Conservation (phyloP, 805 yeast species). For the Wickerhamomyces xylosicus region DNA sequence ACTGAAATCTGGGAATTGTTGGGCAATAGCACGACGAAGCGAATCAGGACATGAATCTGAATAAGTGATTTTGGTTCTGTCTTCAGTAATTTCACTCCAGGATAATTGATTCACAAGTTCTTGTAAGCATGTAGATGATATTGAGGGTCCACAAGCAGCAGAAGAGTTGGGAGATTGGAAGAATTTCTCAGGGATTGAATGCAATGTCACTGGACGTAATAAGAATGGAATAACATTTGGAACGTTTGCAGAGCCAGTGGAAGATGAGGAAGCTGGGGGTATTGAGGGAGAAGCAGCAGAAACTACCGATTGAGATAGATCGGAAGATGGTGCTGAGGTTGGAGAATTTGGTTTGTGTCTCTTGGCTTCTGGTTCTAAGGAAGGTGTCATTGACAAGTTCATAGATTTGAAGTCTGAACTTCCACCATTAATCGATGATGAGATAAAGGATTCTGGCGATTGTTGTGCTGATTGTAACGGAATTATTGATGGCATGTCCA, state of each 20-base stretch:
- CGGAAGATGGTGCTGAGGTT: conserved; percentile 1
- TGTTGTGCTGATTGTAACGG: neutral
- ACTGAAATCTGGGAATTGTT: conserved; percentile 18
- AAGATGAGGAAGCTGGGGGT: conserved; percentile 21
- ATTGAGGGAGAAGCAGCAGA: conserved; percentile 5
- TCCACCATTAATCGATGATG: neutral
- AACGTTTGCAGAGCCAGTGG: conserved; percentile 21
- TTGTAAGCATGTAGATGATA: too few relatives aligned
- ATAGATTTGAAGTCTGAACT: too few relatives aligned
- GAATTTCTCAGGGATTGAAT: conserved; percentile 49
- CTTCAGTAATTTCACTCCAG: too few relatives aligned
- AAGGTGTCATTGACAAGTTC: conserved; percentile 1
- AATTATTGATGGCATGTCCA: too few relatives aligned
- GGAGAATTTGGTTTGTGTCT: conserved; percentile 8
- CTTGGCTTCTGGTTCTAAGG: conserved; percentile 12
- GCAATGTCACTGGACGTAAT: conserved; percentile 50
- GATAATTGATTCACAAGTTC: too few relatives aligned
- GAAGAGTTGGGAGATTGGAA: conserved; percentile 24
- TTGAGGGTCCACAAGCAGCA: too few relatives aligned
- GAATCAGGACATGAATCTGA: too few relatives aligned
- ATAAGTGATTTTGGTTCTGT: too few relatives aligned
- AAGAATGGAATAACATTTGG: conserved; percentile 64
- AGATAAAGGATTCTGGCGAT: neutral
- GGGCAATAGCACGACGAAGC: conserved; percentile 19
- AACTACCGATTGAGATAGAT: neutral